Evolutionary conservation across 306 rosid genomes (phyloP), one percentile per base, ranked within the genome.

Genomic region (Sicyos edulis): DNA sequence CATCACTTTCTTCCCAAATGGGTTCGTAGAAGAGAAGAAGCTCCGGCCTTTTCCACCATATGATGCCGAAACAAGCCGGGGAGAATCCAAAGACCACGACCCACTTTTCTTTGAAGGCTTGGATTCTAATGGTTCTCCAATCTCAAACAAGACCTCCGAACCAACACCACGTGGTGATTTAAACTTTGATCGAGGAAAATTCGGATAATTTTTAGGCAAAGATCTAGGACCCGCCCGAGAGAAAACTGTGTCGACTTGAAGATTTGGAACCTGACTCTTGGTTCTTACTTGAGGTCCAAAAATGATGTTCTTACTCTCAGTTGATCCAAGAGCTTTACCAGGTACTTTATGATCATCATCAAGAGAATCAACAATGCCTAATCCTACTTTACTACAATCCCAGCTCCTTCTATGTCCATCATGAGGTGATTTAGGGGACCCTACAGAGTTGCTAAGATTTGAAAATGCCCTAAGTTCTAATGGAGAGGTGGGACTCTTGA

Each of bases 401-500:
- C 96, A 89, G 73, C 85, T 82, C 86, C 85, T 89, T 42, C 85
- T 84, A 32, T 75, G 77, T n/a, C 84, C 90, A 72, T 82, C 87
- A 12, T 75, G 69, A 29, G 80, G 73, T 66, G 92, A 75, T 74
- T 75, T 80, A 64, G 77, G 83, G 76, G 82, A 78, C 76, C 86
- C 84, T 73, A 76, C 61, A 53, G 84, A 45, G 78, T 82, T 84
- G 21, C 90, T 87, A 9, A 80, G 79, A 77, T 77, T 83, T 55
- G 95, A 82, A 78, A 85, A 86, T 24, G 82, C 83, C 84, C 83
- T 84, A 75, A 81, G 75, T 78, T 89, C 97, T 22, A 92, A 79
- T 59, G 96, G 95, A 72, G 97, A 92, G 72, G 95, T 92, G 49
- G 97, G 97, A 72, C 97, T 92, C 79, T 88, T 82, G 61, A 88